Evolutionary conservation across 2,329 filamentous ascomycete genomes (phyloP).

Genomic region (Allantophomopsis cytisporea): DNA sequence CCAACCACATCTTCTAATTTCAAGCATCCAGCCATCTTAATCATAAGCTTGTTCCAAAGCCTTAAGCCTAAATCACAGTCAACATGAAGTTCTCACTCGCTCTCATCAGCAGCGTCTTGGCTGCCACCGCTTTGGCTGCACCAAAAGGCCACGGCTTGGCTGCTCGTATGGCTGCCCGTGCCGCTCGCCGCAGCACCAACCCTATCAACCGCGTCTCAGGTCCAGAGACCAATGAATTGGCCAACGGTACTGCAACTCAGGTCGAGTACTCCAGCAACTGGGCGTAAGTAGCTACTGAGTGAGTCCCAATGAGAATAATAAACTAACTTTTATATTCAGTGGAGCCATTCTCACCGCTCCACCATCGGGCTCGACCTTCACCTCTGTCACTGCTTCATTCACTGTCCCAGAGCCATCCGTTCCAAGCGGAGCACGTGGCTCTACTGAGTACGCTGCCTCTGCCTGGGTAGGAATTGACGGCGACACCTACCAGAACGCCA

Average conservation of each 20-base stretch:
- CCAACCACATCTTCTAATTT: too few species aligned
- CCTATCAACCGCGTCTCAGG: too few species aligned
- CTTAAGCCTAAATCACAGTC: background rate
- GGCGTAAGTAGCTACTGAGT: slow-evolving; percentile 8
- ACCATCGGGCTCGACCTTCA: slow-evolving; percentile 17
- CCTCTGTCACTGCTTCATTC: slow-evolving; percentile 14
- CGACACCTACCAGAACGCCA: slow-evolving; percentile 28
- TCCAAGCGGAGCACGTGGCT: background rate
- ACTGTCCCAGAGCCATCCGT: background rate
- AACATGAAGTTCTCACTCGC: background rate
- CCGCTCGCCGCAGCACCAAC: too few species aligned
- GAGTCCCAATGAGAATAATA: too few species aligned
- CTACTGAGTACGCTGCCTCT: slow-evolving; percentile 10
- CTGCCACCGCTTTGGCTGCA: background rate
- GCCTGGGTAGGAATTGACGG: slow-evolving; percentile 51
- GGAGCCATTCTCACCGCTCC: slow-evolving; percentile 20
- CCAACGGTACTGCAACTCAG: slow-evolving; percentile 10
- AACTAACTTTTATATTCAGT: too few species aligned
- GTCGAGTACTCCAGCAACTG: slow-evolving; percentile 18
- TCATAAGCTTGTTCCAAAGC: too few species aligned
- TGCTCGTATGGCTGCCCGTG: too few species aligned
- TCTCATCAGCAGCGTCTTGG: background rate
- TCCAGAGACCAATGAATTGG: too few species aligned
- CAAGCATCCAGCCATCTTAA: too few species aligned
- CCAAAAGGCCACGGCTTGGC: background rate